Percentiles rank a stretch among this genome's conserved stretches.
phyloP scores from a whole-genome alignment of 345 rosid genomes.

The Populus alba region DNA sequence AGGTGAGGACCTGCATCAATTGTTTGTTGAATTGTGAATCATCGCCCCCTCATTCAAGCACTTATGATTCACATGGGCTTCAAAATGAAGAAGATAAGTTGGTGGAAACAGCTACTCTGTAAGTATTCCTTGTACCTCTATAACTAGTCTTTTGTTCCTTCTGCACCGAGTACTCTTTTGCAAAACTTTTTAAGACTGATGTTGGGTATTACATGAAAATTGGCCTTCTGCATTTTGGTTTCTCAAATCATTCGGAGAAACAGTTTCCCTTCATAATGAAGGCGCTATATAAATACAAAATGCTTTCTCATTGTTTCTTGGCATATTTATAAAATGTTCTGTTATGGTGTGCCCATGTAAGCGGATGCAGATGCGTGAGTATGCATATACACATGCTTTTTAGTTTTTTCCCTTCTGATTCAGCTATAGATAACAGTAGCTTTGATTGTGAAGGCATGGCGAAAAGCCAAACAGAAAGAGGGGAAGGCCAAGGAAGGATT shows the following conservation, averaged over 20 bases:
- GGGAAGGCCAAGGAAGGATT: conserved; percentile 16
- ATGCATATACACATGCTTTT: background rate
- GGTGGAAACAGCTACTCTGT: background rate
- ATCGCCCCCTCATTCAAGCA: conserved; percentile 1
- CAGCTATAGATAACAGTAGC: background rate
- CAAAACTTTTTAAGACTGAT: background rate
- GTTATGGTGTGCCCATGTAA: background rate
- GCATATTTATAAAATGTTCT: background rate
- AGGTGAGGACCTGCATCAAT: background rate
- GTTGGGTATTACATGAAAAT: background rate
- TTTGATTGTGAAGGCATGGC: background rate
- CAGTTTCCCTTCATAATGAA: background rate
- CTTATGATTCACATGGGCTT: background rate
- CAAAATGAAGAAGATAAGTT: background rate
- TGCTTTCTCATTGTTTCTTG: background rate
- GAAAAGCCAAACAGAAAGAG: conserved; percentile 1
- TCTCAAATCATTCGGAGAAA: background rate
- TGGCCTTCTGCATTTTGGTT: background rate
- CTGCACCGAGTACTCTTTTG: background rate
- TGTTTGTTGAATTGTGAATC: conserved; percentile 14
- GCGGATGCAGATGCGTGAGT: background rate
- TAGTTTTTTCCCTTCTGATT: background rate
- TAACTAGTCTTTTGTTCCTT: background rate
- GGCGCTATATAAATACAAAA: background rate
- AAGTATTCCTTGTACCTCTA: background rate